Evolutionary conservation across 805 yeast species (phyloP).

Genomic region (Zygoascus ofunaensis): DNA sequence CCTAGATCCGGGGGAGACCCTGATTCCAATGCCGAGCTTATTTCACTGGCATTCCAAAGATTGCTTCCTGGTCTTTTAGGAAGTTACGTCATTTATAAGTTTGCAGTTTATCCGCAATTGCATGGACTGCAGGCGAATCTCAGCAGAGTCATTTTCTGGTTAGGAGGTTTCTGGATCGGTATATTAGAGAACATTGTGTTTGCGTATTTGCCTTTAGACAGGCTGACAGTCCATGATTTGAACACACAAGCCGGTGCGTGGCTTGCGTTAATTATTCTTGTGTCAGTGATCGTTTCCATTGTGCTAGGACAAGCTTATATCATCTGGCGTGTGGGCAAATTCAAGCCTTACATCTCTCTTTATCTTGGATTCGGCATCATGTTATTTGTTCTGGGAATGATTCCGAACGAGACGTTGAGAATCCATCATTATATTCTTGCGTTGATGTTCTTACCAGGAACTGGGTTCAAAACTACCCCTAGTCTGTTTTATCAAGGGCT

Average conservation of each 20-base stretch:
- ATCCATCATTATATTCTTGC: slow-evolving; percentile 77
- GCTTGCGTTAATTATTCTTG: slow-evolving; percentile 47
- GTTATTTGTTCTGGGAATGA: slow-evolving; percentile 31
- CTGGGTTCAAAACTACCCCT: slow-evolving; percentile 42
- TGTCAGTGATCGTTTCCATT: slow-evolving; percentile 40
- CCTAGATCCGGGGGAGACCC: slow-evolving; percentile 36
- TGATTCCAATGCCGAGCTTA: slow-evolving; percentile 46
- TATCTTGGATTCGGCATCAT: slow-evolving; percentile 31
- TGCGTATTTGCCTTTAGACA: slow-evolving; percentile 80
- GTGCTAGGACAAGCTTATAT: slow-evolving; percentile 65
- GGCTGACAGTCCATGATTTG: slow-evolving; percentile 65
- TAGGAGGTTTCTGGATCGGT: slow-evolving; percentile 77
- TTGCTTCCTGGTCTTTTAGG: slow-evolving; percentile 68
- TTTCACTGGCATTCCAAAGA: slow-evolving; percentile 66
- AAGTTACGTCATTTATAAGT: slow-evolving; percentile 55
- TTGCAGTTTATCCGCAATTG: slow-evolving; percentile 19
- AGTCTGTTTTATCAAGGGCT: slow-evolving; percentile 70
- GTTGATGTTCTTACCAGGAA: slow-evolving; percentile 70
- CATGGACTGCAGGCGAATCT: slow-evolving; percentile 21
- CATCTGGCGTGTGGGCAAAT: slow-evolving; percentile 59
- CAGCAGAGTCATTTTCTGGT: slow-evolving; percentile 50
- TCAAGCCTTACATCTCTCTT: slow-evolving; percentile 46
- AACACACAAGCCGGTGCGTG: slow-evolving; percentile 70
- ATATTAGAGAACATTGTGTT: slow-evolving; percentile 78
- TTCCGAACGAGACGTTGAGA: slow-evolving; percentile 63